Conservation (phyloP, 2,329 filamentous ascomycete species). For the Cordyceps tenuipes region DNA sequence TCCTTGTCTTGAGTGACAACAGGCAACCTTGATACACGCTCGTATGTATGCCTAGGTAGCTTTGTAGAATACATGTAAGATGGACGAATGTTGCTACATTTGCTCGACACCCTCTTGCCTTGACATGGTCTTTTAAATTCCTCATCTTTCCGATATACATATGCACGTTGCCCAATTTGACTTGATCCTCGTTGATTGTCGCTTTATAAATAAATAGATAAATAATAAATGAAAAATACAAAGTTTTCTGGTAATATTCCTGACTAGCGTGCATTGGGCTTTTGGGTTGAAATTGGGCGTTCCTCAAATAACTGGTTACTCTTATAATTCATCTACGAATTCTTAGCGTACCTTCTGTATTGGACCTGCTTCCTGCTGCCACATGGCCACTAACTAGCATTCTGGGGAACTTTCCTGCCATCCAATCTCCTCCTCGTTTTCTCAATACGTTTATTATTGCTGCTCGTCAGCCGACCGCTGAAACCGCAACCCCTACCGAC, state of each 20-base stretch:
- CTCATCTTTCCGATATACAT: background rate
- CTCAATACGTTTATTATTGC: background rate
- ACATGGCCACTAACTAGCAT: background rate
- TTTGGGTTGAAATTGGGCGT: conserved; percentile 2
- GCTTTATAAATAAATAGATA: no score
- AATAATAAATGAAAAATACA: no score
- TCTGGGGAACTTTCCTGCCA: background rate
- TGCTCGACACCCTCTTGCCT: background rate
- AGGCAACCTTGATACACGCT: background rate
- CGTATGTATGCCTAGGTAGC: no score
- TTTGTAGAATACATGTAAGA: background rate
- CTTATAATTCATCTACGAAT: no score
- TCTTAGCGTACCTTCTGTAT: no score
- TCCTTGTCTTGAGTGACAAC: background rate
- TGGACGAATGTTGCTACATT: background rate
- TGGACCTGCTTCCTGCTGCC: no score
- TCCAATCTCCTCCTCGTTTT: conserved; percentile 5
- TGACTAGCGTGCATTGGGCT: background rate
- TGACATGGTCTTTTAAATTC: background rate
- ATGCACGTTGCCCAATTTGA: background rate
- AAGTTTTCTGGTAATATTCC: no score
- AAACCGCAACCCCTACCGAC: background rate
- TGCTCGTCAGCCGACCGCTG: background rate
- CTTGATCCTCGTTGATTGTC: background rate
- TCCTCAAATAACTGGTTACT: background rate